Conservation (phyloP, 2,329 filamentous ascomycete species). For the Nothopassalora personata region DNA sequence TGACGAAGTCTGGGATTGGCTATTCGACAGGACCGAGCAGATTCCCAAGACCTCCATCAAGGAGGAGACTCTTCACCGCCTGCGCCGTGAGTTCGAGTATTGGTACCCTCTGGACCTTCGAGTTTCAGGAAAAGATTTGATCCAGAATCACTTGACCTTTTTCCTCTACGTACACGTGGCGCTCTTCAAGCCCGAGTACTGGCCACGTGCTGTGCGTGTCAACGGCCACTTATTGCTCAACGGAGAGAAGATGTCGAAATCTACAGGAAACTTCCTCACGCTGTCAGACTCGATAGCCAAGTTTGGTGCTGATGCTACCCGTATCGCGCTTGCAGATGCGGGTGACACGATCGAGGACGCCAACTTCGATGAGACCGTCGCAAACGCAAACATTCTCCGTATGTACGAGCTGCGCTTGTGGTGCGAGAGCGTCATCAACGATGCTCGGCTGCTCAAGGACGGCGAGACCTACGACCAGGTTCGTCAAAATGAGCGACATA, state of each 20-base stretch:
- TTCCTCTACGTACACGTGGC: slow-evolving; percentile 91
- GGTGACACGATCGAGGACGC: slow-evolving; percentile 92
- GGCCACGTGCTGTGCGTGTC: slow-evolving; percentile 77
- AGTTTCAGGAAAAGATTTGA: slow-evolving; percentile 85
- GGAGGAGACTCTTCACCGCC: slow-evolving; percentile 65
- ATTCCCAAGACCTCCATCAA: slow-evolving; percentile 60
- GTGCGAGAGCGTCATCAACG: slow-evolving; percentile 78
- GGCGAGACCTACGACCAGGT: slow-evolving; percentile 40
- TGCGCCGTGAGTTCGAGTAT: slow-evolving; percentile 92
- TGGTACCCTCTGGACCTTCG: slow-evolving; percentile 91
- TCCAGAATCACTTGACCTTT: slow-evolving; percentile 93
- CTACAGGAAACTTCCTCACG: slow-evolving; percentile 94
- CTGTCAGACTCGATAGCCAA: slow-evolving; percentile 79
- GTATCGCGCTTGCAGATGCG: slow-evolving; percentile 87
- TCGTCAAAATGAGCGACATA: slow-evolving; percentile 40
- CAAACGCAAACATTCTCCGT: slow-evolving; percentile 83
- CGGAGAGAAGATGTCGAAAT: slow-evolving; percentile 98
- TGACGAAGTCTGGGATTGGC: slow-evolving; percentile 93
- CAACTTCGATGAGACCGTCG: slow-evolving; percentile 94
- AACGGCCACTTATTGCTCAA: slow-evolving; percentile 95
- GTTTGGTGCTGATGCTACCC: slow-evolving; percentile 87
- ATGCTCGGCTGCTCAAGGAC: slow-evolving; percentile 46
- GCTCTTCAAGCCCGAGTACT: slow-evolving; percentile 80
- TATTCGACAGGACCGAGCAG: slow-evolving; percentile 75
- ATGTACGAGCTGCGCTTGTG: slow-evolving; percentile 80